These are phyloP conservation scores for Suillus ampliporus DNA, from an alignment of 768 basidiomycete genomes.

Conservation along the genomic window DNA sequence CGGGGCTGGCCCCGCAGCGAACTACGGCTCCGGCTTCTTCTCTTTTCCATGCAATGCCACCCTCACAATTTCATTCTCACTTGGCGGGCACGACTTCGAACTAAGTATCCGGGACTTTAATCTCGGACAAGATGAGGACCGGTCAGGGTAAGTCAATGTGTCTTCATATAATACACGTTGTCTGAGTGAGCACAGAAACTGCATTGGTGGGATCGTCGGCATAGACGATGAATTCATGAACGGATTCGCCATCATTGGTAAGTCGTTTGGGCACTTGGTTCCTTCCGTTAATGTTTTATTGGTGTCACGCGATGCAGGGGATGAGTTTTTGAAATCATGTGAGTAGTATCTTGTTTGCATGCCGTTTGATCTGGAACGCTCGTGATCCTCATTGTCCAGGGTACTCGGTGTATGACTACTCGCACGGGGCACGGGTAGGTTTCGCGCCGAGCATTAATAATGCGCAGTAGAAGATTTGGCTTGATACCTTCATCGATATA, in stretches of 20 bases:
- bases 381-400: conserved; percentile 39
- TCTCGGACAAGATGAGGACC: conserved; percentile 47
- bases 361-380: conserved; percentile 10
- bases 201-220: conserved; percentile 60
- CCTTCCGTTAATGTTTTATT: conserved; percentile 20
- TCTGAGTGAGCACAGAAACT: conserved; percentile 42
- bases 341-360: conserved; percentile 26
- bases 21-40: conserved; percentile 58
- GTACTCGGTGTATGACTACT: conserved; percentile 67
- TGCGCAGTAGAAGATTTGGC: background rate
- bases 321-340: conserved; percentile 73
- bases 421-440: conserved; percentile 57
- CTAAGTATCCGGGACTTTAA: conserved; percentile 60
- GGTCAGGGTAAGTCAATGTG: conserved; percentile 35
- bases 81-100: conserved; percentile 47
- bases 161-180: background rate
- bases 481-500: background rate
- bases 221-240: conserved; percentile 51
- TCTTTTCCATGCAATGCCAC: conserved; percentile 55
- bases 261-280: conserved; percentile 11
- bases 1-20: conserved; percentile 43
- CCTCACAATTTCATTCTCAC: conserved; percentile 46
- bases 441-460: conserved; percentile 63
- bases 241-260: conserved; percentile 64
- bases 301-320: conserved; percentile 43